A percentile compares a stretch with the other conserved stretches of the same genome.
These are phyloP conservation scores for Lolium rigidum DNA, from an alignment of 176 grass and related monocot species.

Conservation along the genomic window DNA sequence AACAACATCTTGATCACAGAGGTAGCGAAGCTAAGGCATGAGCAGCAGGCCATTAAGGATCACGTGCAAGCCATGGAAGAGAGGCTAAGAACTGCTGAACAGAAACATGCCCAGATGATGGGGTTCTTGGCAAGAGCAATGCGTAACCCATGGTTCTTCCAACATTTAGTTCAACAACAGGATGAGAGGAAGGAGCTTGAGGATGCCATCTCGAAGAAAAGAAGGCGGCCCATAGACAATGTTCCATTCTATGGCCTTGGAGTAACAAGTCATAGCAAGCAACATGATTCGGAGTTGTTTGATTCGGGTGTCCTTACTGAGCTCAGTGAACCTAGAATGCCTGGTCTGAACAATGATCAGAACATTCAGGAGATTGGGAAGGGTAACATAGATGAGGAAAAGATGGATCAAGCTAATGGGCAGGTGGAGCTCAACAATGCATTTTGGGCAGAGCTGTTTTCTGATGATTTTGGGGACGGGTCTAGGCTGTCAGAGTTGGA, in stretches of 20 bases:
- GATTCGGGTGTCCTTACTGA: constrained; percentile 32
- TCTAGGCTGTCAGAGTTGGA: constrained; percentile 40
- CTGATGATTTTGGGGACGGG: constrained; percentile 52
- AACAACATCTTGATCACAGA: constrained; percentile 81
- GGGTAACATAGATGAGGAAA: constrained; percentile 21
- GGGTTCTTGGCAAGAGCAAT: constrained; percentile 84
- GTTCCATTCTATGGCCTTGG: constrained; percentile 40
- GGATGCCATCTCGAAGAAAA: constrained; percentile 84
- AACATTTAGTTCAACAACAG: constrained; percentile 70
- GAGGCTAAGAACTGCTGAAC: constrained; percentile 60
- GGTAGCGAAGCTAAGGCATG: constrained; percentile 84
- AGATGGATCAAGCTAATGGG: constrained; percentile 15
- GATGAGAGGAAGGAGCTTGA: constrained; percentile 83
- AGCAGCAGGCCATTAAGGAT: constrained; percentile 66
- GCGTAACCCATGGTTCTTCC: constrained; percentile 70
- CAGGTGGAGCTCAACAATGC: constrained; percentile 49
- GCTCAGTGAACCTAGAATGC: constrained; percentile 36
- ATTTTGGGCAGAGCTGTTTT: constrained; percentile 76
- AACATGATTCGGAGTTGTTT: constrained; percentile 46
- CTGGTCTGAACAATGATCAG: constrained; percentile 35
- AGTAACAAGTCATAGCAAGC: constrained; percentile 39
- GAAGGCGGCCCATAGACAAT: constrained; percentile 68
- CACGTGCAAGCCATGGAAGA: constrained; percentile 74
- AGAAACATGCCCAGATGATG: constrained; percentile 81
- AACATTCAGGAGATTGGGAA: constrained; percentile 47